Conservation (phyloP, 23 red algal species). For the Gracilaria caudata region DNA sequence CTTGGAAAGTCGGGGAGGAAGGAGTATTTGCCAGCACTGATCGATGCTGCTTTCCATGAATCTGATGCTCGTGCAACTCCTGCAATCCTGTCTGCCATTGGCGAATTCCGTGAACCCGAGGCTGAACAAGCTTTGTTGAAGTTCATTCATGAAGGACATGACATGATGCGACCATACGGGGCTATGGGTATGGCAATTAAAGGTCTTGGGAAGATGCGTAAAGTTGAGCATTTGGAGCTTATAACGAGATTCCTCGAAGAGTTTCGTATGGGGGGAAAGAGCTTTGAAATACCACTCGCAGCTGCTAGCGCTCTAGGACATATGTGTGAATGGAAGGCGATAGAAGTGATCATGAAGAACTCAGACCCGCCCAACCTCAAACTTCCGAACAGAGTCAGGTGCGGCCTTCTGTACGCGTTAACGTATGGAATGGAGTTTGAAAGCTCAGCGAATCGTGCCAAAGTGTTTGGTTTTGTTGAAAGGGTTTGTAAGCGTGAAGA, state of each 20-base stretch:
- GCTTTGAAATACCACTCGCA: slow-evolving; percentile 62
- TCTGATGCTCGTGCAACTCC: slow-evolving; percentile 46
- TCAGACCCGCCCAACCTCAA: slow-evolving; percentile 18
- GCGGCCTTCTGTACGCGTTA: slow-evolving; percentile 20
- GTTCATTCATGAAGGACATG: slow-evolving; percentile 48
- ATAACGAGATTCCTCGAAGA: slow-evolving; percentile 47
- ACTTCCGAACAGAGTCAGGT: slow-evolving; percentile 33
- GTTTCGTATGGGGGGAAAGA: slow-evolving; percentile 31
- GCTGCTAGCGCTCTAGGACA: slow-evolving; percentile 53
- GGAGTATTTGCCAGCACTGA: slow-evolving; percentile 29
- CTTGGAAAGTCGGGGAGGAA: slow-evolving; percentile 26
- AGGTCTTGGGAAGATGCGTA: slow-evolving; percentile 45
- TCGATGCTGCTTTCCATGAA: slow-evolving; percentile 50
- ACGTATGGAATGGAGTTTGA: slow-evolving; percentile 42
- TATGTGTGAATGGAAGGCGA: slow-evolving; percentile 60
- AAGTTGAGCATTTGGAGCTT: slow-evolving; percentile 49
- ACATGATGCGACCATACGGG: slow-evolving; percentile 59
- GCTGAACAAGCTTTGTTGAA: slow-evolving; percentile 38
- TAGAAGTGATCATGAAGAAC: slow-evolving; percentile 51
- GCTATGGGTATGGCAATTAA: slow-evolving; percentile 52
- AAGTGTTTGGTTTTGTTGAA: slow-evolving; percentile 65
- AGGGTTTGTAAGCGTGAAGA: slow-evolving; percentile 25
- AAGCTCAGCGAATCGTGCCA: slow-evolving; percentile 15
- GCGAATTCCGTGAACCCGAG: slow-evolving; percentile 42
- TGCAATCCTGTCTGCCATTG: slow-evolving; percentile 34